These are phyloP conservation scores for Chlorella vulgaris DNA, from an alignment of 139 green algal genomes.

Conservation along the genomic window DNA sequence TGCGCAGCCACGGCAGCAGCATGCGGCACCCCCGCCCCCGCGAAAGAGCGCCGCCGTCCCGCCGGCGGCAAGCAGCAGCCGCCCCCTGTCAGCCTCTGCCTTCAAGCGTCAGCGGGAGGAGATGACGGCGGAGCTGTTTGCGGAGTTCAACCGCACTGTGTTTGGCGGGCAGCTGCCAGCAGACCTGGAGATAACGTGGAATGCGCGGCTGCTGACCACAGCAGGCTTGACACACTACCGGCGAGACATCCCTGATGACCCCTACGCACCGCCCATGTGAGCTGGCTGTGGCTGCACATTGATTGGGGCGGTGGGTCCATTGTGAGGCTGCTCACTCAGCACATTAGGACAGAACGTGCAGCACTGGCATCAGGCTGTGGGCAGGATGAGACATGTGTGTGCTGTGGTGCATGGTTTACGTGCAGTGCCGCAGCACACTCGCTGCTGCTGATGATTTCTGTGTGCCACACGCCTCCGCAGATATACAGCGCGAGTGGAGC, in stretches of 20 bases:
- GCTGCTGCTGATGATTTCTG: too few relatives aligned
- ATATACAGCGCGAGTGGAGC: constrained; percentile 58
- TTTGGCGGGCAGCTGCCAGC: constrained; percentile 54
- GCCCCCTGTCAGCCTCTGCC: constrained; percentile 10
- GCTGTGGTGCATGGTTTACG: too few relatives aligned
- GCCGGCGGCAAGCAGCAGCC: background rate
- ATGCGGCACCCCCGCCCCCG: background rate
- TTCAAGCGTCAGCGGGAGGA: constrained; percentile 45
- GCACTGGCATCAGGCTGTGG: too few relatives aligned
- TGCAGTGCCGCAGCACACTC: too few relatives aligned
- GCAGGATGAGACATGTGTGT: too few relatives aligned
- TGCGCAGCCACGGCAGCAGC: background rate
- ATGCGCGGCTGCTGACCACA: constrained; percentile 57
- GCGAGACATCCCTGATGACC: background rate
- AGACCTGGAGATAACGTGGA: constrained; percentile 67
- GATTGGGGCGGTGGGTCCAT: too few relatives aligned
- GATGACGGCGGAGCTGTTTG: constrained; percentile 39
- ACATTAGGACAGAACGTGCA: too few relatives aligned
- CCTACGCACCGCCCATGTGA: constrained; percentile 22
- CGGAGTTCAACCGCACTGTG: constrained; percentile 54
- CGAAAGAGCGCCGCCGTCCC: background rate
- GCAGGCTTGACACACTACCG: constrained; percentile 64
- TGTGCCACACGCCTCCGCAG: constrained; percentile 12
- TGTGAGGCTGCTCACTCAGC: too few relatives aligned
- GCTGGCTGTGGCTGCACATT: background rate